Evolutionary conservation across 2,329 filamentous ascomycete species (phyloP).

Genomic region (Lasiodiplodia sp.): DNA sequence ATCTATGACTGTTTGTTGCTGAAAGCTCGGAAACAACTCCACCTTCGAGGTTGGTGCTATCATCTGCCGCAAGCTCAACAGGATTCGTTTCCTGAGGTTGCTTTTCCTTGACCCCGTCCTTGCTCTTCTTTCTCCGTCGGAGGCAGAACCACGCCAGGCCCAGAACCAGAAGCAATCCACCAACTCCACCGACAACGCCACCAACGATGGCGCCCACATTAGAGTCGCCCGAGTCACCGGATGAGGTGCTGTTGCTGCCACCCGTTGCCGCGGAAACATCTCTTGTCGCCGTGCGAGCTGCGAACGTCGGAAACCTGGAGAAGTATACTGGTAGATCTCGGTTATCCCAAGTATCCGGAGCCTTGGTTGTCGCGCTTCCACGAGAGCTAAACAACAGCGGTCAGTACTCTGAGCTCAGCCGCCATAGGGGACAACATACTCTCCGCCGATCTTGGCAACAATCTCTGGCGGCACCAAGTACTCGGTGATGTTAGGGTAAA

Average conservation of each 20-base stretch:
- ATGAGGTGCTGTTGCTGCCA: constrained; percentile 25
- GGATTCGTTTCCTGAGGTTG: constrained; percentile 39
- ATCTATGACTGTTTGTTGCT: constrained; percentile 35
- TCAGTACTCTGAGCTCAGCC: constrained; percentile 8
- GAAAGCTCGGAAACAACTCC: constrained; percentile 32
- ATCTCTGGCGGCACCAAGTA: constrained; percentile 65
- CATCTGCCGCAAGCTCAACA: constrained; percentile 38
- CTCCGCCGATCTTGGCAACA: constrained; percentile 54
- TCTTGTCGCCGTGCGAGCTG: constrained; percentile 61
- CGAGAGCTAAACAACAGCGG: constrained; percentile 44
- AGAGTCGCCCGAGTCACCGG: constrained; percentile 34
- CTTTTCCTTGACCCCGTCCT: constrained; percentile 33
- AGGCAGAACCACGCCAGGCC: constrained; percentile 46
- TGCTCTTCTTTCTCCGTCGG: constrained; percentile 46
- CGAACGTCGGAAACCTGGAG: constrained; percentile 56
- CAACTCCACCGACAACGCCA: constrained; percentile 49
- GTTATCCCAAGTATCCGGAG: constrained; percentile 59
- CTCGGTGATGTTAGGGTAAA: constrained; percentile 56
- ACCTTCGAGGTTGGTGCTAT: constrained; percentile 9
- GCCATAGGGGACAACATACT: constrained; percentile 37
- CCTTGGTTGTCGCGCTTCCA: constrained; percentile 62
- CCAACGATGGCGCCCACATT: constrained; percentile 50
- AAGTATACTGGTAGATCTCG: constrained; percentile 63
- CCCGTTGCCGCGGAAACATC: constrained; percentile 41
- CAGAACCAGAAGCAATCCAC: constrained; percentile 42